A percentile compares a stretch with the other conserved stretches of the same genome.
phyloP scores from a whole-genome alignment of 2,329 filamentous ascomycete species.

The Fusarium bulbicola region DNA sequence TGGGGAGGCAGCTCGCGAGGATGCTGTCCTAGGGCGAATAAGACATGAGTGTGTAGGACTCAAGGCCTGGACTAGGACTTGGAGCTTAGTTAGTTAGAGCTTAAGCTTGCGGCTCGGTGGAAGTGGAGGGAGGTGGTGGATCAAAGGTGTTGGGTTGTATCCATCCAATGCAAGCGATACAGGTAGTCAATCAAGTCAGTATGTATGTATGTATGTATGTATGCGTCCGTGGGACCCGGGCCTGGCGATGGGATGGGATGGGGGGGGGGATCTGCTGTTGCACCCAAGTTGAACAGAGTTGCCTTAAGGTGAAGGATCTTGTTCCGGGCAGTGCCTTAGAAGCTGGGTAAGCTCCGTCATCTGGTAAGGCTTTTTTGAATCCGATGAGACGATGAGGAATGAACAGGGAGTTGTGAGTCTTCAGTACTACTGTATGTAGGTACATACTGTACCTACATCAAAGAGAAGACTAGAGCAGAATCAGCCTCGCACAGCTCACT shows the following conservation, averaged over 20 bases:
- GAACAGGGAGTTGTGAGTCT: neutral
- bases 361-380: neutral
- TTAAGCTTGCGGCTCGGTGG: conserved; percentile 41
- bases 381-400: neutral
- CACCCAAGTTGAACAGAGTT: neutral
- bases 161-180: conserved; percentile 16
- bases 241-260: neutral
- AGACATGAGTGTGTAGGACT: conserved; percentile 44
- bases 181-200: conserved; percentile 6
- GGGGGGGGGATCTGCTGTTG: neutral
- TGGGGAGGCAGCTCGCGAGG: conserved; percentile 42
- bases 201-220: neutral
- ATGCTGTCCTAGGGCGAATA: conserved; percentile 42
- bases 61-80: conserved; percentile 42
- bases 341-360: neutral
- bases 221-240: neutral
- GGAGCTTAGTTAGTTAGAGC: conserved; percentile 13
- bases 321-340: neutral
- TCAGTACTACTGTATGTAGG: neutral
- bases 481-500: conserved; percentile 38
- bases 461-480: neutral
- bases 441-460: neutral
- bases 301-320: neutral
- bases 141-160: neutral
- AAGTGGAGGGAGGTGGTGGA: neutral